phyloP scores from a whole-genome alignment of 352 stramenopile species.

The Phytophthora nicotianae region DNA sequence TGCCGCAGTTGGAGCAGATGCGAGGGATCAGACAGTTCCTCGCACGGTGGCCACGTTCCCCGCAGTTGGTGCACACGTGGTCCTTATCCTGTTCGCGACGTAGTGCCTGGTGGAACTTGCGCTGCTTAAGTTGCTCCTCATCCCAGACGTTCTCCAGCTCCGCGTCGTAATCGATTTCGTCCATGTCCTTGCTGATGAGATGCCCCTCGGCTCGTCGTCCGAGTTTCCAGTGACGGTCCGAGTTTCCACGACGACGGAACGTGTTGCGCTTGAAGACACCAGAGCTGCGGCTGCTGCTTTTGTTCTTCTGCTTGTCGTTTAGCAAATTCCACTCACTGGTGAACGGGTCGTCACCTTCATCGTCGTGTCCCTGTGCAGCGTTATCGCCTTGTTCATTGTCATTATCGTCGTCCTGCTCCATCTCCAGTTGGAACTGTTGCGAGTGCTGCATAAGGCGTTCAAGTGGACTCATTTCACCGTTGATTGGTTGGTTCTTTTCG shows the following conservation, averaged over 20 bases:
- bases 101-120: conserved; percentile 71
- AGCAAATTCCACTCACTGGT: conserved; percentile 3
- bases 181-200: conserved; percentile 29
- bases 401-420: conserved; percentile 24
- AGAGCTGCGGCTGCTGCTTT: background rate
- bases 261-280: conserved; percentile 6
- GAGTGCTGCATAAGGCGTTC: conserved; percentile 72
- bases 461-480: conserved; percentile 58
- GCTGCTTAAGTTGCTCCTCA: conserved; percentile 43
- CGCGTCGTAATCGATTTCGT: conserved; percentile 79
- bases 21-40: conserved; percentile 73
- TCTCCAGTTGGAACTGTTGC: conserved; percentile 59
- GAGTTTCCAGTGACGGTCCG: conserved; percentile 12
- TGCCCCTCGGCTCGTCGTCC: conserved; percentile 22
- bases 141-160: conserved; percentile 59
- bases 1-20: conserved; percentile 84
- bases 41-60: conserved; percentile 67
- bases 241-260: conserved; percentile 24
- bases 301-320: conserved; percentile 1
- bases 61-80: conserved; percentile 77
- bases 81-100: conserved; percentile 61
- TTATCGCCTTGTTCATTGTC: conserved; percentile 15
- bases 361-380: conserved; percentile 4
- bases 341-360: conserved; percentile 11
- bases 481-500: conserved; percentile 1